Evolutionary conservation across 2,329 filamentous ascomycete genomes (phyloP), one percentile per base, ranked within the genome.

Genomic region (Exophiala phaeomuriformis): DNA sequence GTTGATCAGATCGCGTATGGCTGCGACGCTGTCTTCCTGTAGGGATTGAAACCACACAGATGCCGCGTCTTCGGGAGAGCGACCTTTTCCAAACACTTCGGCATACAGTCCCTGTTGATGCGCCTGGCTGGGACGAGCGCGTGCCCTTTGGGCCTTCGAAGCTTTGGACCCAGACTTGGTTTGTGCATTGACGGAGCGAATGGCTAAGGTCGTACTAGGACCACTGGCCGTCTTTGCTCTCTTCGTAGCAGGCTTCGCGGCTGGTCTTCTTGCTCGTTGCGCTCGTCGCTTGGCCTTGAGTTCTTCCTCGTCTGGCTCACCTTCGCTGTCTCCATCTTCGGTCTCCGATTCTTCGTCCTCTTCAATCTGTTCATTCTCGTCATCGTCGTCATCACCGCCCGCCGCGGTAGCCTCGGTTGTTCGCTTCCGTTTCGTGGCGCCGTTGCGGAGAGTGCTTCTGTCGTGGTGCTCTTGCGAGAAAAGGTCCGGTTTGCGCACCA

Each of bases 1-100:
- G 64, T 83, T 84, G 65, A 84, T 71, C 49, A 85, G 65, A 53
- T 83, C 78, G 44, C 76, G 72, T 62, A 84, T 68, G 4, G 78
- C 80, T 36, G 68, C 67, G 27, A 76, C 70, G 60, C 80, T 78
- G 60, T 82, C 69, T 48, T 76, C 70, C 49, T 79, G 72, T 67
- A 83, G 84, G 42, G 70, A 68, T 49, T 73, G 69, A 43, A 83
- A 68, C 81, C 81, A 84, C 51, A 76, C 71, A 35, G 77, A 75
- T 8, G 78, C 77, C 31, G 79, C 77, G 35, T 78, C 75, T 53
- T 83, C 79, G 28, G 77, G 65, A 37, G 73, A 74, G 59, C 77
- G 74, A 47, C 71, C 75, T 58, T 75, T 73, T 32, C 75, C 77
- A 64, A 84, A 84, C 10, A 84, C 75, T 61, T 84, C 79, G 58